A percentile compares a stretch with the other conserved stretches of the same genome.
These are phyloP conservation scores for Schrenkiella parvula DNA, from an alignment of 345 rosid species.

Conservation along the genomic window DNA sequence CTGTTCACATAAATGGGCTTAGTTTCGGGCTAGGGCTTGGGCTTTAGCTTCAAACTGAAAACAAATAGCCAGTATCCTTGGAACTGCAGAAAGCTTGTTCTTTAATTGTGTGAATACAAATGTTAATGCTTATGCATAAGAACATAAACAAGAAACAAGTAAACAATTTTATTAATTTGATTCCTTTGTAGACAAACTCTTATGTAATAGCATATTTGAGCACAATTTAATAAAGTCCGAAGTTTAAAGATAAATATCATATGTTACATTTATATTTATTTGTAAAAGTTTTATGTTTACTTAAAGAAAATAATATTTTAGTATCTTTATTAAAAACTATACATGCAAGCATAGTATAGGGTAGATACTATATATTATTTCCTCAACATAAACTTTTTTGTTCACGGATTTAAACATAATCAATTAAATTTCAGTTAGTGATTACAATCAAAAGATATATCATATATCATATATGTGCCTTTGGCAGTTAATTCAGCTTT, in stretches of 20 bases:
- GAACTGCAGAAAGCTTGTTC: neutral
- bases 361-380: no score
- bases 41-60: neutral
- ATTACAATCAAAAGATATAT: neutral
- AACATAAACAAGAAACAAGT: no score
- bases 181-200: no score
- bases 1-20: constrained; percentile 8
- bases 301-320: neutral
- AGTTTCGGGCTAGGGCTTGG: neutral
- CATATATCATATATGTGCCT: neutral
- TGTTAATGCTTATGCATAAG: neutral
- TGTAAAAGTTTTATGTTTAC: neutral
- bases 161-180: no score
- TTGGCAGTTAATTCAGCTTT: neutral
- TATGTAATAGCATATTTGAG: no score
- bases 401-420: neutral
- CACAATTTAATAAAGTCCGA: no score
- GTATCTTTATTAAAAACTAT: neutral
- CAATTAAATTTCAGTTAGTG: neutral
- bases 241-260: no score
- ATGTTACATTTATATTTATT: neutral
- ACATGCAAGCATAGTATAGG: neutral
- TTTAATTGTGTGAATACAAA: neutral
- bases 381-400: no score
- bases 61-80: neutral